Base-by-base conservation (phyloP, 805 yeast genomes). In the Kluyveromyces siamensis region DNA sequence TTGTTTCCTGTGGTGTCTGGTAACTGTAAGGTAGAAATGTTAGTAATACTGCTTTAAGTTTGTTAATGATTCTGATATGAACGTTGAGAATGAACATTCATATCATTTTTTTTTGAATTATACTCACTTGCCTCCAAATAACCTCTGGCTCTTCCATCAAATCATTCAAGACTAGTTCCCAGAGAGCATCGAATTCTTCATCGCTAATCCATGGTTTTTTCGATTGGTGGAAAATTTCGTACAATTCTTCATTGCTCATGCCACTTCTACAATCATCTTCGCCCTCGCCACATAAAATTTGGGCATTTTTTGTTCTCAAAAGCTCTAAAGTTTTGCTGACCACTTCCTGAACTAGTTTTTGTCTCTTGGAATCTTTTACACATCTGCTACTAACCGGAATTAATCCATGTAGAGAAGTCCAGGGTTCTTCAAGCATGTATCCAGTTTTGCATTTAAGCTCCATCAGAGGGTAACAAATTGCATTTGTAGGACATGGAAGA, bases 401-500 rank as follows among this genome's bases (percentile, higher is more conserved):
- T 14, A 78, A 49, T 6, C 86, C 83, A 50, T 74, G 71, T 33
- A 79, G 60, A 43, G 55, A 54, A 43, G 48, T 55, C 8, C 40
- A 41, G 13, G 62, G 53, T 30, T 52, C 48, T 38, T 77, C 68
- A 53, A 76, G 72, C 14, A 83, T 82, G 46, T 74, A 70, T 49
- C 83, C 95, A 41, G 80, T 81, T 55, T 78, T 81, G 66, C 99
- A 91, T 49, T 75, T 80, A 8, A 86, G 59, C 46, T 74, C 70
- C 56, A 84, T 70, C 41, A 73, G 62, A 21, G 80, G 77, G 53
- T 74, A 79, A 66, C 98, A 91, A 37, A 77, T 71, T 0, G 90
- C 93, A 66, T 90, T 82, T 3, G 73, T 76, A 1, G 98, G 97
- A 61, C 98, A 91, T 25, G 77, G 77, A 4, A 76, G 67, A 68